Base-by-base conservation (phyloP, 179 eudicot genomes). In the Beta lomatogona region DNA sequence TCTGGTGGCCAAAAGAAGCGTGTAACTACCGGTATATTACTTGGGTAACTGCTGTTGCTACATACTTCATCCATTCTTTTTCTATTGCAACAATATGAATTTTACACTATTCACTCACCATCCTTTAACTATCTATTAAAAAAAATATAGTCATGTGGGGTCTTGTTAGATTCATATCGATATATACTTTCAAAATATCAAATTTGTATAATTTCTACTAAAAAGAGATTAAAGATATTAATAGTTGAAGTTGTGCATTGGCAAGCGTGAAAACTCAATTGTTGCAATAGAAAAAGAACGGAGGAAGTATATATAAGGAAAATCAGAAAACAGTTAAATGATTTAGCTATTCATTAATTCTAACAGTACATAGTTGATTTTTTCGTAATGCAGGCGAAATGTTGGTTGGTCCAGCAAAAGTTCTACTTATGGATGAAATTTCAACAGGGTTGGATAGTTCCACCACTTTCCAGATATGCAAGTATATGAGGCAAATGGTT, bases 1-100 rank as follows among this genome's bases (percentile, higher is more conserved):
- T 86, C 89, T 10, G 89, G 89, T 9, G 89, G 89, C 21, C 89
- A 86, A 77, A 82, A 77, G 71, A 86, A 73, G 77, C 82, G 89
- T 9, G 76, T 86, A 9, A 83, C 89, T 2, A 84, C 89, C 14
- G 89, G 89, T 84, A 77, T 54, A 14, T 59, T 14, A 41, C 19
- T 72, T 53, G 16, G 5, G 19, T 58, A 63, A 55, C 25, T 44
- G 25, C 31, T 28, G 31, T 28, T 28, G 31, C 31, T 28, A 28
- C 31, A 28, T 28, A 28, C 31, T 28, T 28, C 31, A 1, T 28
- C 31, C 31, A 2, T 28, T 28, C 31, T 28, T 28, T 28, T 28
- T 28, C 31, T 28, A 28, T 28, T 28, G 31, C 31, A 28, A 28
- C 31, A 28, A 28, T 28, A 28, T 1, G 31, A 28, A 28, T 28